Conservation (phyloP, 2,329 filamentous ascomycete genomes). For the Coleophoma crateriformis region DNA sequence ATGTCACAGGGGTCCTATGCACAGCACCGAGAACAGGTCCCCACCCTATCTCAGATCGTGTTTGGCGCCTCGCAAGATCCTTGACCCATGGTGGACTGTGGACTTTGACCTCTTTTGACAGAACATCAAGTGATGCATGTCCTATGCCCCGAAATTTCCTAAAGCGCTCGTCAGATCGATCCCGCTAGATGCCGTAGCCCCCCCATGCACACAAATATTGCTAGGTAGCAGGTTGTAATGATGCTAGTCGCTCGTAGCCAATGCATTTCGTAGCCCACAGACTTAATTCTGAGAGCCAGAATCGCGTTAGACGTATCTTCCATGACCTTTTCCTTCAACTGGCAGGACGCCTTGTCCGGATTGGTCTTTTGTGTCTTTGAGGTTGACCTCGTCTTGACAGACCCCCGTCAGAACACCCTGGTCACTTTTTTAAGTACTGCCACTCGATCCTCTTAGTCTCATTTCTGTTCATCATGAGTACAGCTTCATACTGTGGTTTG, state of each 20-base stretch:
- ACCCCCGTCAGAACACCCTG: constrained; percentile 18
- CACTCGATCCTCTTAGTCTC: constrained; percentile 17
- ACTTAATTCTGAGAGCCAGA: constrained; percentile 17
- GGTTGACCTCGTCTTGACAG: constrained; percentile 15
- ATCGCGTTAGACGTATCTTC: constrained; percentile 8
- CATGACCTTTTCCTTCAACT: constrained; percentile 14
- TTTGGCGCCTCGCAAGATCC: constrained; percentile 24
- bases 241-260: constrained; percentile 15
- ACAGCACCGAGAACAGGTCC: constrained; percentile 2
- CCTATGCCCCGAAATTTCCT: background rate
- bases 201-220: constrained; percentile 4
- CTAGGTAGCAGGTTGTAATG: constrained; percentile 15
- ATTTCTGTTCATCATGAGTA: constrained; percentile 8
- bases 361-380: constrained; percentile 19
- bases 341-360: constrained; percentile 9
- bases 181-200: constrained; percentile 9
- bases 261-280: constrained; percentile 9
- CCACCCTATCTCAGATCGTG: constrained; percentile 16
- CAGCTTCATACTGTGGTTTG: constrained; percentile 6
- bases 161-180: background rate
- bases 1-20: background rate
- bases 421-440: constrained; percentile 18
- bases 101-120: constrained; percentile 21
- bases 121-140: background rate
- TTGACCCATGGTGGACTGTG: constrained; percentile 11